phyloP scores from a whole-genome alignment of 2,329 filamentous ascomycete genomes.

The Plenodomus biglobosus region DNA sequence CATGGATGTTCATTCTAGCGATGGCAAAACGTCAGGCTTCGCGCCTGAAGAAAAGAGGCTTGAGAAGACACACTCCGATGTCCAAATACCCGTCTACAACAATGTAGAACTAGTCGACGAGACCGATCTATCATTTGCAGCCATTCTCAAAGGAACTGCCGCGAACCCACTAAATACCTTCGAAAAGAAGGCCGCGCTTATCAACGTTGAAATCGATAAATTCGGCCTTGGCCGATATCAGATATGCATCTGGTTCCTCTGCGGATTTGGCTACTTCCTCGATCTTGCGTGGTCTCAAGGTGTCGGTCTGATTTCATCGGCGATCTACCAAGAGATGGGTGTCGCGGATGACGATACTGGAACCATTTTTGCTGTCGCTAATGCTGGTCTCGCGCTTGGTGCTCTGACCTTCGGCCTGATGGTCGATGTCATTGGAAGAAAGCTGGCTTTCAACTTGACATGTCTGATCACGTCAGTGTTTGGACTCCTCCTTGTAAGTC shows the following conservation, averaged over 20 bases:
- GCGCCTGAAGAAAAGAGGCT: slow-evolving; percentile 3
- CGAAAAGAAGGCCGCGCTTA: slow-evolving; percentile 36
- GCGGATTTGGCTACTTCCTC: slow-evolving; percentile 36
- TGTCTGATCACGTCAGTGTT: slow-evolving; percentile 34
- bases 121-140: slow-evolving; percentile 26
- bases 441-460: slow-evolving; percentile 31
- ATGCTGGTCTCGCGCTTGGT: slow-evolving; percentile 32
- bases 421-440: slow-evolving; percentile 34
- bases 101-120: slow-evolving; percentile 27
- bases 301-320: slow-evolving; percentile 28
- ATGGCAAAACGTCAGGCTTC: slow-evolving; percentile 1
- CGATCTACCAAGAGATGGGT: slow-evolving; percentile 35
- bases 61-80: slow-evolving; percentile 8
- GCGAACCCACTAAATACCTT: slow-evolving; percentile 30
- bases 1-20: slow-evolving; percentile 8
- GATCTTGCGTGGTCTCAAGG: slow-evolving; percentile 37
- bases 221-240: slow-evolving; percentile 34
- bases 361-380: slow-evolving; percentile 30
- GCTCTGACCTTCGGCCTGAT: slow-evolving; percentile 30
- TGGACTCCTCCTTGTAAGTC: slow-evolving; percentile 23
- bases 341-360: slow-evolving; percentile 26
- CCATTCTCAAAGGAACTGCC: slow-evolving; percentile 31
- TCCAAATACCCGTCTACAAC: slow-evolving; percentile 31
- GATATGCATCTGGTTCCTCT: slow-evolving; percentile 38
- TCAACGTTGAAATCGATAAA: slow-evolving; percentile 36